Evolutionary conservation across 108 stramenopile genomes (phyloP).

Genomic region (Skeletonema costatum): DNA sequence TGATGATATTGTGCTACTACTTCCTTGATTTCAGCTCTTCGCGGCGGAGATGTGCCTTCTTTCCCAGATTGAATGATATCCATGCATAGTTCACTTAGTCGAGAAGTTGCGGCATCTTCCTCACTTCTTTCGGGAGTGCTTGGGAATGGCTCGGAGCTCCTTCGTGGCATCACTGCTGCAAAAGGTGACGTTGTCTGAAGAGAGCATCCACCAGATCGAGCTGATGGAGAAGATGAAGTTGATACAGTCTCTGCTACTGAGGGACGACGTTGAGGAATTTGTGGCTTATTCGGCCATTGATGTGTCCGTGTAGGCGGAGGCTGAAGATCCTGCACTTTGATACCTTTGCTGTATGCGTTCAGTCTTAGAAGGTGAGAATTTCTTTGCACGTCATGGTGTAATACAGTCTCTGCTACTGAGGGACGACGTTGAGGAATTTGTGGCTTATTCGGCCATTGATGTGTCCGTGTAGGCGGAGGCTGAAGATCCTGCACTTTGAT

Average conservation of each 20-base stretch:
- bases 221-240: neutral
- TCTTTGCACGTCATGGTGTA: neutral
- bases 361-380: neutral
- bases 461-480: neutral
- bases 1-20: neutral
- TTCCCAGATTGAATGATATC: neutral
- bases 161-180: too few species aligned
- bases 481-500: neutral
- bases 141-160: too few species aligned
- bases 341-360: neutral
- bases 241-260: too few species aligned
- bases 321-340: neutral
- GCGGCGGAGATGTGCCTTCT: neutral
- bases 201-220: too few species aligned
- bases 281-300: neutral
- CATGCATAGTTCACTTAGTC: neutral
- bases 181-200: too few species aligned
- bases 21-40: neutral
- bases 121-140: neutral
- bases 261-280: neutral
- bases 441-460: neutral
- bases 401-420: too few species aligned
- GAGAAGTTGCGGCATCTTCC: neutral
- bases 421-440: neutral
- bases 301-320: neutral